These are phyloP conservation scores for Beauveria sp. DNA, from an alignment of 2,329 filamentous ascomycete genomes.

Conservation along the genomic window DNA sequence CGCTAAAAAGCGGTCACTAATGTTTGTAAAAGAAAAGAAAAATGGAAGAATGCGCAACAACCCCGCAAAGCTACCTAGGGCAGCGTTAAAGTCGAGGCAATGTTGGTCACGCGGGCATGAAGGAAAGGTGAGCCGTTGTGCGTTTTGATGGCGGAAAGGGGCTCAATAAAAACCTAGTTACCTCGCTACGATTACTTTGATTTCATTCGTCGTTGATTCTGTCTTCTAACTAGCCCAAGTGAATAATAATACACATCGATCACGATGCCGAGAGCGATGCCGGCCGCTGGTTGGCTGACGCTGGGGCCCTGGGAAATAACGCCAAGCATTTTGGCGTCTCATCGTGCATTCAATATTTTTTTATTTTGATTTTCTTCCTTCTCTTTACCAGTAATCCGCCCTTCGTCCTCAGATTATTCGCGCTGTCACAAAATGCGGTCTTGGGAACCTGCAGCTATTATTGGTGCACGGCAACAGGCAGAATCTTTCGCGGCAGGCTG, in stretches of 20 bases:
- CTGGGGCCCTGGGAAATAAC: conserved; percentile 6
- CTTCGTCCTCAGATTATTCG: too few relatives aligned
- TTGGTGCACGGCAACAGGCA: neutral
- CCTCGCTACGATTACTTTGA: too few relatives aligned
- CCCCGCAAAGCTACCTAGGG: neutral
- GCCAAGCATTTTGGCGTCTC: conserved; percentile 9
- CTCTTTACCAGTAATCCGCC: neutral
- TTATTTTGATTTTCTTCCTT: neutral
- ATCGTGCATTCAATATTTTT: neutral
- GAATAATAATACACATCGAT: too few relatives aligned
- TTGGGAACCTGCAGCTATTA: neutral
- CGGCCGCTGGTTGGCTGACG: neutral
- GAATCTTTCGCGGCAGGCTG: neutral
- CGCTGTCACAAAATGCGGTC: too few relatives aligned
- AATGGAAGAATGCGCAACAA: neutral
- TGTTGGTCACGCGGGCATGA: neutral
- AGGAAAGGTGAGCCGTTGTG: neutral
- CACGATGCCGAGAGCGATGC: neutral
- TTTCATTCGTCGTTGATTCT: too few relatives aligned
- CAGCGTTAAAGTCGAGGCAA: neutral
- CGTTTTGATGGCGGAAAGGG: neutral
- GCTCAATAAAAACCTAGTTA: too few relatives aligned
- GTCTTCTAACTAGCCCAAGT: too few relatives aligned
- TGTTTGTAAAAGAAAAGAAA: neutral
- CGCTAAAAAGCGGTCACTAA: too few relatives aligned